These are phyloP conservation scores for Blastocystis sp. DNA, from an alignment of 352 stramenopile species.

Conservation along the genomic window DNA sequence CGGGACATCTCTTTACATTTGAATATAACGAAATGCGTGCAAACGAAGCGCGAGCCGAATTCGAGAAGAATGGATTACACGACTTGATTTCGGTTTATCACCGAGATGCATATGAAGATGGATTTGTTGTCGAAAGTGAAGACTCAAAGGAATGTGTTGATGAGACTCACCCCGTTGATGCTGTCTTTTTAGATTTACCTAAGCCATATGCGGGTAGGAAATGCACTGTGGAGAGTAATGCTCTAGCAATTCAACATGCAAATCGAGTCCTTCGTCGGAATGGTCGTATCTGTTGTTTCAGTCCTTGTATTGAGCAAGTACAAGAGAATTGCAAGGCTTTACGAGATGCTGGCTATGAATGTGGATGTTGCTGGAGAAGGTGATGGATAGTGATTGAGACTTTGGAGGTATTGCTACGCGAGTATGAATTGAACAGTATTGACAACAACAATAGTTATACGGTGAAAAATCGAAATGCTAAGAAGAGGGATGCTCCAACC, in stretches of 20 bases:
- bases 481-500: neutral
- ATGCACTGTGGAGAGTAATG: neutral
- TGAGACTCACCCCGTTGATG: conserved; percentile 71
- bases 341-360: conserved; percentile 73
- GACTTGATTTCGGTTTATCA: conserved; percentile 84
- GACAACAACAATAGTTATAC: conserved; percentile 61
- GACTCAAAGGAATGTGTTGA: conserved; percentile 49
- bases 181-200: conserved; percentile 93
- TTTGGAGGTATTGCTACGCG: conserved; percentile 63
- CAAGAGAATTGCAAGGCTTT: conserved; percentile 78
- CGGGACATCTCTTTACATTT: conserved; percentile 88
- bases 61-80: conserved; percentile 80
- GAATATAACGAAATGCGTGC: conserved; percentile 91
- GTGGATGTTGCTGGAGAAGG: neutral
- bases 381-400: conserved; percentile 63
- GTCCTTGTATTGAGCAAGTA: conserved; percentile 96
- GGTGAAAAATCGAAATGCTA: conserved; percentile 2
- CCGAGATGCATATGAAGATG: conserved; percentile 86
- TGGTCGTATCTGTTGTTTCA: conserved; percentile 87
- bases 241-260: conserved; percentile 80
- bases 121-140: conserved; percentile 64
- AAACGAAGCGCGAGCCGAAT: conserved; percentile 82
- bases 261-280: conserved; percentile 82
- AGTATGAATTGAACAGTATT: conserved; percentile 62
- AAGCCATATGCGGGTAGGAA: conserved; percentile 78